These are phyloP conservation scores for Bryoglossum gracile DNA, from an alignment of 495 filamentous ascomycete genomes.

Conservation along the genomic window DNA sequence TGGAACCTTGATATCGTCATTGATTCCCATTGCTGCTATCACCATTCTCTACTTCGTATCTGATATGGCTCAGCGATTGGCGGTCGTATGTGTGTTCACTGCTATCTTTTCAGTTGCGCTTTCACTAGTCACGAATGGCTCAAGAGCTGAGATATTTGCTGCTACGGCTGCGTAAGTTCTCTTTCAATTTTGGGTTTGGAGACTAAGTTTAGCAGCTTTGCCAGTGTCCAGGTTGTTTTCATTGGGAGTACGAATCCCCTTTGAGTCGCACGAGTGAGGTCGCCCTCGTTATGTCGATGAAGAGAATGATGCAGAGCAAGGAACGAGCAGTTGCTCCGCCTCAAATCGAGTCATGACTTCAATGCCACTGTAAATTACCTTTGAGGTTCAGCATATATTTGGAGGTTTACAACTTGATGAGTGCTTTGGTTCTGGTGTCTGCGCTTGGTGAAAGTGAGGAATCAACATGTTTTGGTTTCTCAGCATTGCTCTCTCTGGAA, in stretches of 20 bases:
- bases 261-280: too few relatives aligned
- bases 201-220: not conserved
- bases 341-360: too few relatives aligned
- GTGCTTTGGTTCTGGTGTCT: too few relatives aligned
- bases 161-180: constrained; percentile 19
- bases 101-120: constrained; percentile 26
- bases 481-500: too few relatives aligned
- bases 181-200: not conserved
- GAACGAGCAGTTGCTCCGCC: too few relatives aligned
- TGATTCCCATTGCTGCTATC: constrained; percentile 29
- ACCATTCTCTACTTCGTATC: constrained; percentile 29
- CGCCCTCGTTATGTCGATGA: too few relatives aligned
- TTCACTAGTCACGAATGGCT: constrained; percentile 27
- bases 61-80: constrained; percentile 20
- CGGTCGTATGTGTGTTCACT: constrained; percentile 29
- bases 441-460: too few relatives aligned
- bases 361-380: too few relatives aligned
- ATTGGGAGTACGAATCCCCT: constrained; percentile 12
- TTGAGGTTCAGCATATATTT: too few relatives aligned
- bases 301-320: too few relatives aligned
- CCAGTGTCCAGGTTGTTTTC: constrained; percentile 7
- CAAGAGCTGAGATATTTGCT: constrained; percentile 32
- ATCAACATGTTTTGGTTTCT: too few relatives aligned
- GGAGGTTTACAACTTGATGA: too few relatives aligned
- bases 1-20: constrained; percentile 24